Percentiles rank a stretch among this genome's conserved stretches.
Evolutionary conservation across 805 yeast genomes (phyloP).

Genomic region (Pichia phayaonensis): DNA sequence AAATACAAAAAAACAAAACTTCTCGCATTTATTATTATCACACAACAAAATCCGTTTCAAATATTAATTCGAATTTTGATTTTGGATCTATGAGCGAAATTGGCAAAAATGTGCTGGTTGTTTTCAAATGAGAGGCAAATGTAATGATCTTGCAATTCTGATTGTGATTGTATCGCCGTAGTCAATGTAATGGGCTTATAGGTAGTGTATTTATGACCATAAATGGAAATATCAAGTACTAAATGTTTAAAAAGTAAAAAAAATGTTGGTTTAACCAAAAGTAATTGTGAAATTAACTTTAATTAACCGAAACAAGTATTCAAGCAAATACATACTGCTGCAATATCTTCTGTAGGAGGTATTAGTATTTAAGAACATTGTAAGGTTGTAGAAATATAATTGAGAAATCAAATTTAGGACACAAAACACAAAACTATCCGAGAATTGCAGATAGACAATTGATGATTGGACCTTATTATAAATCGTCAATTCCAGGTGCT

Average conservation of each 20-base stretch:
- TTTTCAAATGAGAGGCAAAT: background rate
- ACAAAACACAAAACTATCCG: too few relatives aligned
- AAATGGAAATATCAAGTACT: background rate
- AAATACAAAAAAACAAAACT: background rate
- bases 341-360: constrained; percentile 35
- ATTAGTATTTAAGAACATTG: background rate
- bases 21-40: background rate
- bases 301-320: background rate
- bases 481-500: background rate
- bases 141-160: background rate
- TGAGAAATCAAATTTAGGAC: background rate
- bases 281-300: background rate
- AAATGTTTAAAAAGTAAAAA: background rate
- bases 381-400: background rate
- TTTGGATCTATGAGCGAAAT: background rate
- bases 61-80: background rate
- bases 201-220: too few relatives aligned
- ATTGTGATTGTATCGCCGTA: background rate
- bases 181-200: background rate
- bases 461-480: background rate
- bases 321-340: constrained; percentile 33
- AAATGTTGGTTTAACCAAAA: background rate
- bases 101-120: background rate
- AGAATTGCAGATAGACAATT: background rate
- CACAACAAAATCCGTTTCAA: background rate